Evolutionary conservation across 352 stramenopile genomes (phyloP).

Genomic region (Thraustochytrium sp.): DNA sequence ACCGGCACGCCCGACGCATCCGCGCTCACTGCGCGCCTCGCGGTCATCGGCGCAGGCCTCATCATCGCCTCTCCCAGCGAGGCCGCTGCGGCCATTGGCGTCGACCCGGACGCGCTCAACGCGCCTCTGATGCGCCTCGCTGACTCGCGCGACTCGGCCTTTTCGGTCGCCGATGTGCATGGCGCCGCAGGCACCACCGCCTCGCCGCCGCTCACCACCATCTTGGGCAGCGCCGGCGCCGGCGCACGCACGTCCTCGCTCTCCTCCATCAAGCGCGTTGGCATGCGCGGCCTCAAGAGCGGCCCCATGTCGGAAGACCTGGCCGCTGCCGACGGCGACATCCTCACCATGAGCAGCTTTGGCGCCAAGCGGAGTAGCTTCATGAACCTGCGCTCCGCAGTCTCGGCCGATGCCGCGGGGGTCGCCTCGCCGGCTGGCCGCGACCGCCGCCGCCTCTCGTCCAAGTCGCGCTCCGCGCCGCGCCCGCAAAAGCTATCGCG

Average conservation of each 20-base stretch:
- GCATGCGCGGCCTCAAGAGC: not conserved
- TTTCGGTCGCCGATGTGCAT: too few relatives aligned
- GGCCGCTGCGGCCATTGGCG: not conserved
- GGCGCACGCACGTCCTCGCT: not conserved
- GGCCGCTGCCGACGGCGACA: not conserved
- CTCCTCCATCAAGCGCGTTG: not conserved
- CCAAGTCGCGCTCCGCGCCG: not conserved
- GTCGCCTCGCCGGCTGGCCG: not conserved
- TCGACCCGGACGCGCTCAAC: not conserved
- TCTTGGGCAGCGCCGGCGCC: too few relatives aligned
- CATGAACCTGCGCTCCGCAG: not conserved
- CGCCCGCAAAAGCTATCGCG: not conserved
- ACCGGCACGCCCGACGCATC: too few relatives aligned
- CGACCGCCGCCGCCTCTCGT: not conserved
- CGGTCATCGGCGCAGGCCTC: not conserved
- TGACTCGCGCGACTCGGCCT: too few relatives aligned
- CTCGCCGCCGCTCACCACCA: too few relatives aligned
- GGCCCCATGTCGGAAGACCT: not conserved
- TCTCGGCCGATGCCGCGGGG: not conserved
- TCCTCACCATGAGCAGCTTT: not conserved
- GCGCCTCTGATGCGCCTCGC: not conserved
- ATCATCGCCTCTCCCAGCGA: not conserved
- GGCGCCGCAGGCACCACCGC: too few relatives aligned
- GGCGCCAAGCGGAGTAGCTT: not conserved
- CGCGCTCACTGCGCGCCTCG: too few relatives aligned